Evolutionary conservation across 441 rosid species (phyloP).

Genomic region (Dalechampia spathulata): DNA sequence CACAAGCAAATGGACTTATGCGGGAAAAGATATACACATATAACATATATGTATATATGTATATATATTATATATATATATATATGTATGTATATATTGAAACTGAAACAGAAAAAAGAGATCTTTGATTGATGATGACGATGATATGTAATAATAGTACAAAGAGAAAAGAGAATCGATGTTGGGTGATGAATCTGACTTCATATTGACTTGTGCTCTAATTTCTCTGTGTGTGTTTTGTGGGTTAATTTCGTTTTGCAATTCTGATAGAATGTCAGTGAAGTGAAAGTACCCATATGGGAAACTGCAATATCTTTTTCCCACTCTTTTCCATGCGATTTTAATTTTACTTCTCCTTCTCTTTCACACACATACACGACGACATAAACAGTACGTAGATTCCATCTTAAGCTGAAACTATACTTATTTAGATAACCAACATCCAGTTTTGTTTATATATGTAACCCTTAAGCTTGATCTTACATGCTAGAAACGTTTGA

Average conservation of each 20-base stretch:
- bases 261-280: slow-evolving; percentile 64
- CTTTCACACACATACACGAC: neutral
- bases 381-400: neutral
- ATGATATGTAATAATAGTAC: slow-evolving; percentile 22
- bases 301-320: slow-evolving; percentile 30
- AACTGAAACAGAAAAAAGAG: slow-evolving; percentile 14
- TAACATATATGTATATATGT: too few species aligned
- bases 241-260: slow-evolving; percentile 26
- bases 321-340: slow-evolving; percentile 30
- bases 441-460: too few species aligned
- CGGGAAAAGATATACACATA: slow-evolving; percentile 15
- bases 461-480: neutral
- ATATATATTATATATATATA: too few species aligned
- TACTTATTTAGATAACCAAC: too few species aligned
- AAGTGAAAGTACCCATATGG: slow-evolving; percentile 35
- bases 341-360: slow-evolving; percentile 5
- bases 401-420: neutral
- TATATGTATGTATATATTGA: too few species aligned
- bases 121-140: slow-evolving; percentile 19
- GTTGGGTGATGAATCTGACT: slow-evolving; percentile 66
- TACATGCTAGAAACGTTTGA: too few species aligned
- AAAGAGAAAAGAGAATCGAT: slow-evolving; percentile 61
- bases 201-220: slow-evolving; percentile 23
- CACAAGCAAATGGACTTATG: slow-evolving; percentile 37
- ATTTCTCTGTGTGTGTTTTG: slow-evolving; percentile 13